Base-by-base conservation (phyloP, 352 stramenopile genomes). In the Phytophthora pistaciae region DNA sequence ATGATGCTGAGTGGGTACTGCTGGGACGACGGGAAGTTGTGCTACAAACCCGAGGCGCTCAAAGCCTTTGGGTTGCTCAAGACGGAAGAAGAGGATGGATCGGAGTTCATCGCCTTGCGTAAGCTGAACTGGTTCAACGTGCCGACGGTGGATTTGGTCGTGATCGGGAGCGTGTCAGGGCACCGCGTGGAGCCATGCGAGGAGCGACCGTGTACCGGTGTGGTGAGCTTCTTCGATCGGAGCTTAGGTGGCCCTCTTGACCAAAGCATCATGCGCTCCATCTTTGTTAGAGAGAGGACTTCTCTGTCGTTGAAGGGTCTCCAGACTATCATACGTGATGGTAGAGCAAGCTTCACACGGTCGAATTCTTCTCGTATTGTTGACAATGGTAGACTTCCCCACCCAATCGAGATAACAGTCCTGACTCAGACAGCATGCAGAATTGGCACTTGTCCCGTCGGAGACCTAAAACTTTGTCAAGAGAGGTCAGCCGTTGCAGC, bases 51-150 rank as follows among this genome's bases (percentile, higher is more conserved):
- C 4, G 56, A 68, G 1, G 59, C 49, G 5, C 29, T 75, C 10
- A 78, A 71, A 63, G 57, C 71, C 0, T 65, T 75, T 20, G 66
- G 66, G 0, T 11, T 75, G 13, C 18, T 78, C 6, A 66, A 59
- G 21, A 60, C 72, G 60, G 56, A 66, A 3, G 66, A 71, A 25
- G 60, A 65, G 16, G 66, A 59, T 14, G 63, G 42, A 10, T 29
- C 27, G 1, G 66, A 71, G 20, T 68, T 60, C 23, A 23, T 78
- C 2, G 70, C 55, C 13, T 16, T 72, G 13, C 60, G 66, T 3
- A 68, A 72, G 3, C 11, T 75, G 42, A 56, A 58, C 16, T 78
- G 66, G 70, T 13, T 68, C 6, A 25, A 27, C 1, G 53, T 62
- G 1, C 62, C 61, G 2, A 52, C 23, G 0, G 27, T 58, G 1